A percentile compares a stretch with the other conserved stretches of the same genome.
phyloP scores from a whole-genome alignment of 2,329 filamentous ascomycete species.

The Paecilomyces sp. region DNA sequence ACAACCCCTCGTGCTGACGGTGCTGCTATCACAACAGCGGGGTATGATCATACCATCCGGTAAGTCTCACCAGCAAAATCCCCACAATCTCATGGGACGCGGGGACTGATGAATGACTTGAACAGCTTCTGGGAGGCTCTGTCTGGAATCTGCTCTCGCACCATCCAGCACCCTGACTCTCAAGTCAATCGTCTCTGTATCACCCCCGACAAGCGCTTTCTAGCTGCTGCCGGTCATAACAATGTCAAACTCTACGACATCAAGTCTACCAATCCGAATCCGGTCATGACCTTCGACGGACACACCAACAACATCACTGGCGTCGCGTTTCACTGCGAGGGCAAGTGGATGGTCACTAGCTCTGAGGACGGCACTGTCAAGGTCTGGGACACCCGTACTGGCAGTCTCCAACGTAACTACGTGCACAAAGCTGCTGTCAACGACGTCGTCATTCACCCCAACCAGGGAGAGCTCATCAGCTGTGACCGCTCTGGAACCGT shows the following conservation, averaged over 20 bases:
- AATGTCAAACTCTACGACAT: constrained; percentile 98
- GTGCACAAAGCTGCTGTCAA: constrained; percentile 83
- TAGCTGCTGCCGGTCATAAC: constrained; percentile 73
- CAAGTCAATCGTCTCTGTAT: constrained; percentile 98
- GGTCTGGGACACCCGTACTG: constrained; percentile 89
- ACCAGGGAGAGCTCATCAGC: constrained; percentile 95
- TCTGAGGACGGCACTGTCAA: constrained; percentile 95
- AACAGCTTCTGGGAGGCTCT: constrained; percentile 94
- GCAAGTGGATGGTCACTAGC: constrained; percentile 99
- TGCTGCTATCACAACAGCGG: constrained; percentile 44
- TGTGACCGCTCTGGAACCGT: constrained; percentile 91
- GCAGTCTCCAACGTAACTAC: constrained; percentile 86
- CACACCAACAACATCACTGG: constrained; percentile 95
- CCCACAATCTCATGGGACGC: neutral
- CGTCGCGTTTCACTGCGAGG: constrained; percentile 95
- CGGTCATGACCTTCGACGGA: constrained; percentile 88
- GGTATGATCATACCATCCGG: constrained; percentile 71
- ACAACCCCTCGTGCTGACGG: constrained; percentile 2
- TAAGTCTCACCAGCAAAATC: constrained; percentile 28
- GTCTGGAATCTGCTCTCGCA: constrained; percentile 94
- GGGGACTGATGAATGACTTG: neutral
- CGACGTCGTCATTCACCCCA: constrained; percentile 98
- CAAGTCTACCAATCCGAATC: constrained; percentile 94
- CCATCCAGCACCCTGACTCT: constrained; percentile 95
- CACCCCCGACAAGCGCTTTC: constrained; percentile 92